A percentile compares a stretch with the other conserved stretches of the same genome.
phyloP scores from a whole-genome alignment of 208 protist species.

The Lotmaria passim region DNA sequence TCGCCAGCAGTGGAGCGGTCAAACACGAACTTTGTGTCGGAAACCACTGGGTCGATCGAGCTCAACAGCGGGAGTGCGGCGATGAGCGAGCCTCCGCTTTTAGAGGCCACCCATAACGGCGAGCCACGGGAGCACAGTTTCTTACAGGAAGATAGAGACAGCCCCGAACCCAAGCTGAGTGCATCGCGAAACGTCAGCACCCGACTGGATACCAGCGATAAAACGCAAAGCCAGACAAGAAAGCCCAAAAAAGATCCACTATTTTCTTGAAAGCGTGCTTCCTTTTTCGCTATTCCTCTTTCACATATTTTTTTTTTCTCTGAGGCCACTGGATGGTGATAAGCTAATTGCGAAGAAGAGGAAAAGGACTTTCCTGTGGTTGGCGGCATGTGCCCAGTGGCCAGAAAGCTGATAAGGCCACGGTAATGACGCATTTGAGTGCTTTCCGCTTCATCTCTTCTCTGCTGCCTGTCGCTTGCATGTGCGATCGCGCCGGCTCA shows the following conservation, averaged over 20 bases:
- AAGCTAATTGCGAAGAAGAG: not conserved
- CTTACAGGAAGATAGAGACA: not conserved
- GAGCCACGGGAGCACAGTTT: not conserved
- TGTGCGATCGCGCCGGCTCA: no score
- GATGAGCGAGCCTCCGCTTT: conserved; percentile 27
- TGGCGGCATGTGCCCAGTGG: no score
- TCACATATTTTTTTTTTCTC: no score
- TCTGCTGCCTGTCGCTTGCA: no score
- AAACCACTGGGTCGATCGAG: conserved; percentile 1
- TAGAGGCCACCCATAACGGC: conserved; percentile 30
- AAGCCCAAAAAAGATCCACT: not conserved
- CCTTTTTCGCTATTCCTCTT: not conserved
- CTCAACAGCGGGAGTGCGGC: not conserved
- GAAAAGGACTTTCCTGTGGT: no score
- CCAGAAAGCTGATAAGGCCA: no score
- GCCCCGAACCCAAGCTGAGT: conserved; percentile 1
- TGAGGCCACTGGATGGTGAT: not conserved
- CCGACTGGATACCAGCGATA: not conserved
- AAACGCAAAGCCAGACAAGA: not conserved
- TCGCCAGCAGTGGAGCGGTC: conserved; percentile 2
- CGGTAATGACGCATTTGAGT: no score
- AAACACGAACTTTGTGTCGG: conserved; percentile 11
- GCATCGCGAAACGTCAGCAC: not conserved
- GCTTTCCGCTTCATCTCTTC: no score
- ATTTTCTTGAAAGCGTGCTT: not conserved